Conservation (phyloP, 768 basidiomycete species). For the Podaxis rugospora region DNA sequence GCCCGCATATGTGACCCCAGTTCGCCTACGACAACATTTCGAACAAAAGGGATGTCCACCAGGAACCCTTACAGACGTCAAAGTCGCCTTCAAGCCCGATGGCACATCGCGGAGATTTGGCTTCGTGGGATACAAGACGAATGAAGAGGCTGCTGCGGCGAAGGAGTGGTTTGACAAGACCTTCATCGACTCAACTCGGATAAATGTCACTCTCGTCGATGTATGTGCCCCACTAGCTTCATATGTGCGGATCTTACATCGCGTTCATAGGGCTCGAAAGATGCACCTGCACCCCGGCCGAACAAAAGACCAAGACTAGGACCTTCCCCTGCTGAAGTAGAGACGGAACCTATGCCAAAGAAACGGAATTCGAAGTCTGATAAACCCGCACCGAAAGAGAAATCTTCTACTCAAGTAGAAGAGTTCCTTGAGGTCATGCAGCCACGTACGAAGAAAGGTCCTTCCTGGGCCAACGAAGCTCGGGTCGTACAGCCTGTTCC, state of each 20-base stretch:
- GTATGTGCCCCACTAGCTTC: slow-evolving; percentile 39
- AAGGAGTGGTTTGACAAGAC: slow-evolving; percentile 82
- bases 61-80: slow-evolving; percentile 81
- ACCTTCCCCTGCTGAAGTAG: slow-evolving; percentile 19
- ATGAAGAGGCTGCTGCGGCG: slow-evolving; percentile 68
- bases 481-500: slow-evolving; percentile 11
- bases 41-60: slow-evolving; percentile 53
- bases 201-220: slow-evolving; percentile 73
- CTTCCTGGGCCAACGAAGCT: slow-evolving; percentile 61
- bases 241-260: not conserved
- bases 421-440: slow-evolving; percentile 79
- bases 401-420: slow-evolving; percentile 43
- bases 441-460: slow-evolving; percentile 49
- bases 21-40: slow-evolving; percentile 65
- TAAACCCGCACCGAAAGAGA: slow-evolving; percentile 14
- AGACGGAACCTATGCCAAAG: slow-evolving; percentile 1
- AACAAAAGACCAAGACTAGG: slow-evolving; percentile 63
- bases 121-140: slow-evolving; percentile 86
- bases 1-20: slow-evolving; percentile 62
- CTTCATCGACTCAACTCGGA: slow-evolving; percentile 75
- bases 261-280: slow-evolving; percentile 53
- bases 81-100: slow-evolving; percentile 70
- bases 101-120: slow-evolving; percentile 86
- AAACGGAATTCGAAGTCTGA: slow-evolving; percentile 9
- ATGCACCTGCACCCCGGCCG: slow-evolving; percentile 62